phyloP scores from a whole-genome alignment of 768 basidiomycete genomes.

The Omphalotus guepiniiformis region DNA sequence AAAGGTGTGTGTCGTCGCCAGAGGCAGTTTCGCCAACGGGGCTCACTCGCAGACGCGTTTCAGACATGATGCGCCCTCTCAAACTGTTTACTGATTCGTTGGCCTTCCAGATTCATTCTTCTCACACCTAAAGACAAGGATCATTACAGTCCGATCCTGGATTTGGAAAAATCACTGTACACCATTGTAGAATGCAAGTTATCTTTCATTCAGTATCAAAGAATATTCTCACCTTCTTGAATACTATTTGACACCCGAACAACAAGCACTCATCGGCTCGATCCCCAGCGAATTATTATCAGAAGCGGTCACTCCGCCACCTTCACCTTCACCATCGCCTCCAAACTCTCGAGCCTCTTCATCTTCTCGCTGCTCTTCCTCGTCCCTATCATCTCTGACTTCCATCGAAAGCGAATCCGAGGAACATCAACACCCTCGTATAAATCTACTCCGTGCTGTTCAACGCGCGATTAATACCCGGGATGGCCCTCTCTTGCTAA shows the following conservation, averaged over 20 bases:
- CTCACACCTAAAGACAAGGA: slow-evolving; percentile 81
- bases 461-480: slow-evolving; percentile 65
- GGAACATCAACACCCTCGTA: slow-evolving; percentile 13
- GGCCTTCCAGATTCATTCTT: slow-evolving; percentile 57
- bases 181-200: slow-evolving; percentile 69
- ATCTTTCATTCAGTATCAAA: neutral
- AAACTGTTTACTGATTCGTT: slow-evolving; percentile 3
- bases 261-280: slow-evolving; percentile 64
- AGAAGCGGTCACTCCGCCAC: slow-evolving; percentile 33
- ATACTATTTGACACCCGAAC: slow-evolving; percentile 67
- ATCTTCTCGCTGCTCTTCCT: slow-evolving; percentile 6
- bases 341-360: slow-evolving; percentile 29
- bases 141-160: slow-evolving; percentile 83
- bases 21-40: slow-evolving; percentile 12
- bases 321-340: slow-evolving; percentile 34
- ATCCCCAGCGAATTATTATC: slow-evolving; percentile 48
- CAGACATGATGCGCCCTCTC: neutral
- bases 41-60: slow-evolving; percentile 5
- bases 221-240: slow-evolving; percentile 11
- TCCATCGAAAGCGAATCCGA: slow-evolving; percentile 12
- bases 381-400: slow-evolving; percentile 3
- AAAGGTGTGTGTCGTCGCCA: slow-evolving; percentile 45
- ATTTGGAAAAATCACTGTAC: slow-evolving; percentile 66
- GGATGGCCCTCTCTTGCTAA: slow-evolving; percentile 70
- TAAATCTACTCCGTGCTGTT: slow-evolving; percentile 52